Base-by-base conservation (phyloP, 768 basidiomycete species). In the Daedaleopsis sinensis region DNA sequence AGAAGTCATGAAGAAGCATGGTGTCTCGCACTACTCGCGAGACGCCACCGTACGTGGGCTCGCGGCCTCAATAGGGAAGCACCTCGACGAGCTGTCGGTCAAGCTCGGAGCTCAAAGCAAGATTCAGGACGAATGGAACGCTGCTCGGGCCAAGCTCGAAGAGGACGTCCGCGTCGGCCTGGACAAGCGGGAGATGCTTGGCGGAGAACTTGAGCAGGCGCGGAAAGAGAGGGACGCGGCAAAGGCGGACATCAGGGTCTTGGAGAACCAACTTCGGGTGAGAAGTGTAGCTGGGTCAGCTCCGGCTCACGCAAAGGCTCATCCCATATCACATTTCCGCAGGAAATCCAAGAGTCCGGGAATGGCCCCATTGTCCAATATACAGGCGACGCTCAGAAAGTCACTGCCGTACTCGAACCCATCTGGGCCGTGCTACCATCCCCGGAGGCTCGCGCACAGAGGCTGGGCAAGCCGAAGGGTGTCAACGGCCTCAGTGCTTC, bases 401-500 rank as follows among this genome's bases (percentile, higher is more conserved):
- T 93, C 62, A 78, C 86, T 39, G 78, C 86, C 6, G 72, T 88
- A 21, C 82, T 96, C 35, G 82, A 82, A 53, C 85, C 91, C 11
- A 67, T 96, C 23, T 98, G 94, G 94, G 74, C 81, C 5, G 79
- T 89, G 43, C 83, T 98, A 0, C 95, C 95, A 12, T 91, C 93
- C 2, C 87, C 91, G 11, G 92, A 95, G 74, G 83, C 88, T 13
- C 90, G 96, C 32, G 88, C 85, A 1, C 76, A 85, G 52, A 90
- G 85, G 67, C 82, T 90, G 16, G 68, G 73, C 44, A 79, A 74
- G 51, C 80, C 81, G 57, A 74, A 75, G 53, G 83, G 81, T 75
- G 84, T 81, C 46, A 52, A 55, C 5, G 80, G 62, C 27, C 3
- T 21, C 56, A 5, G 13, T n/a, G 19, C 44, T 35, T 15, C 47